Evolutionary conservation across 768 basidiomycete species (phyloP), one percentile per base, ranked within the genome.

Genomic region (Tylopilus plumbeoviolaceoides): DNA sequence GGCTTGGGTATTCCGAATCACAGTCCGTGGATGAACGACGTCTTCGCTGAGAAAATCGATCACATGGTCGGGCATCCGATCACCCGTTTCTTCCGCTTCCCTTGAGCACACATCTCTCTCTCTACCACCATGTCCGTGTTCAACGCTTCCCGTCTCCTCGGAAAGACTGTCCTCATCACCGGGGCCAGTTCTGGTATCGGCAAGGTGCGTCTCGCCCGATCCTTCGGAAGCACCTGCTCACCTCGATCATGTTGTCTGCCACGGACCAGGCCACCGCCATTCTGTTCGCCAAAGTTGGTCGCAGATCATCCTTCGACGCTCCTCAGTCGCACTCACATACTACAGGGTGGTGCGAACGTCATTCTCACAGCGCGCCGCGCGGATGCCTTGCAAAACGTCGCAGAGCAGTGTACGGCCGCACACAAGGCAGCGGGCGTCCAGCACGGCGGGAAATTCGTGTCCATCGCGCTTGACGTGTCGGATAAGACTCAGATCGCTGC

Each of bases 111-210:
- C 33, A 14, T 5, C 33, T 38, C n/a, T 25, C 21, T 21, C 36
- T 20, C 39, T 50, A 56, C 59, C 63, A 63, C 55, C 48, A 90
- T 90, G 89, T 85, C 89, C 30, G 69, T 93, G 48, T 93, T 93
- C 80, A 88, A 87, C 67, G 77, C 86, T 40, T 80, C 87, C 47
- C 83, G 87, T 61, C 72, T 93, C n/a, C 67, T 86, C 38, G 87
- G 87, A 62, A 92, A 93, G 72, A 91, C 85, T 31, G 87, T 92
- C 53, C 79, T 95, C 46, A 79, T 95, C 55, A 95, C 93, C 27
- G 93, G 93, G 20, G 92, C 93, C 5, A 90, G 88, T 66, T 81
- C 86, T 40, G 93, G 93, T 41, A 95, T 95, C 58, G 93, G 93
- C 51, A 87, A 91, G 50, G 90, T 91, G 63, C 66, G 85, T n/a